Evolutionary conservation across 257 asterid genomes (phyloP).

Genomic region (Scutellaria galericulata): DNA sequence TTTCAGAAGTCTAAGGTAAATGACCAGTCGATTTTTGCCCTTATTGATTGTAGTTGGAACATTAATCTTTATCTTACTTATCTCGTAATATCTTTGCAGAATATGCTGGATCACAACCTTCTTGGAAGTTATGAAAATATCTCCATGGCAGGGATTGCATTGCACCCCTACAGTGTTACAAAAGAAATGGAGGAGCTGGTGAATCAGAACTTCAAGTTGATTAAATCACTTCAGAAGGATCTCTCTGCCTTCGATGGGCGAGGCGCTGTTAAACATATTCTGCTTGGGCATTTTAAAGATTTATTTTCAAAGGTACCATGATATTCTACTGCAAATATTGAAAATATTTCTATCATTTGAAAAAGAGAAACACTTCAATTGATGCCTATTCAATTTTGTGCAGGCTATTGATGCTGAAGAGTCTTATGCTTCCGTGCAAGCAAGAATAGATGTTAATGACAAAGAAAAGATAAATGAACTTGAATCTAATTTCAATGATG

Average conservation of each 20-base stretch:
- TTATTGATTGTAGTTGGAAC: conserved; percentile 9
- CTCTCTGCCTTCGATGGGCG: conserved; percentile 47
- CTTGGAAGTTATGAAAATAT: conserved; percentile 59
- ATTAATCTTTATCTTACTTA: conserved; percentile 24
- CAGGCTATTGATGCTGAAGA: conserved; percentile 67
- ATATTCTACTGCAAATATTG: conserved; percentile 8
- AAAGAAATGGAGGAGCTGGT: conserved; percentile 73
- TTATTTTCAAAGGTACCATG: conserved; percentile 60
- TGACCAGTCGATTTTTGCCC: neutral
- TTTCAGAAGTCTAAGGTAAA: conserved; percentile 80
- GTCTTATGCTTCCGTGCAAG: conserved; percentile 41
- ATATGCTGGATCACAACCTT: conserved; percentile 66
- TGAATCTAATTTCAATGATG: conserved; percentile 47
- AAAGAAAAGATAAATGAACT: conserved; percentile 37
- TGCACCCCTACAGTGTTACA: conserved; percentile 78
- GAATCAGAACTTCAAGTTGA: conserved; percentile 56
- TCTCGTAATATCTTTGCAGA: conserved; percentile 48
- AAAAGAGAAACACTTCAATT: neutral
- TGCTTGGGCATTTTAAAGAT: conserved; percentile 63
- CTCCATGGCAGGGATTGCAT: conserved; percentile 38
- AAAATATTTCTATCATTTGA: neutral
- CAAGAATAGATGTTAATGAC: conserved; percentile 36
- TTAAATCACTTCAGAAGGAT: conserved; percentile 52
- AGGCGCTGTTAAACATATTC: conserved; percentile 53
- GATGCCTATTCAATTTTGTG: conserved; percentile 32